These are phyloP conservation scores for Podosphaera fusca DNA, from an alignment of 2,329 filamentous ascomycete genomes.

Conservation along the genomic window DNA sequence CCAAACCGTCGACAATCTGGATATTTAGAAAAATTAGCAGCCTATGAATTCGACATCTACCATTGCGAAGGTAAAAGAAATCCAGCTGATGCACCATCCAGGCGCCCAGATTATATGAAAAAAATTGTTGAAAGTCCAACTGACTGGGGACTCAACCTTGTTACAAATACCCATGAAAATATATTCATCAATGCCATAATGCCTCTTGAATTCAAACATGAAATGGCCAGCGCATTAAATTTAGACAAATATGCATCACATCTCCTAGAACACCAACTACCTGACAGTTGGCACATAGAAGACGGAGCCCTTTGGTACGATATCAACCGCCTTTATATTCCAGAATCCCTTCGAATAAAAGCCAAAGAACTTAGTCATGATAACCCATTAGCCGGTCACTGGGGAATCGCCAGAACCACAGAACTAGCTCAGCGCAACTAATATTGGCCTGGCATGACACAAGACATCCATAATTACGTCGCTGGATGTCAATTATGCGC, in stretches of 20 bases:
- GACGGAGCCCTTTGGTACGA: background rate
- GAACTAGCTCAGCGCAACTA: background rate
- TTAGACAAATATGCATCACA: background rate
- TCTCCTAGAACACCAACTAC: background rate
- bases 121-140: background rate
- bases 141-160: background rate
- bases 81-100: background rate
- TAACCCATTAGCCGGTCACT: background rate
- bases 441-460: background rate
- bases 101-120: background rate
- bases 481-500: background rate
- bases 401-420: background rate
- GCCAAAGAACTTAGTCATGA: conserved; percentile 1
- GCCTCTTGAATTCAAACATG: background rate
- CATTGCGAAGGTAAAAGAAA: background rate
- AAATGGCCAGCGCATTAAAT: background rate
- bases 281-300: background rate
- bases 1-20: background rate
- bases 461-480: background rate
- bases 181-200: background rate
- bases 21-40: background rate
- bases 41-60: background rate
- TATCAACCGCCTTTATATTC: background rate
- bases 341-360: conserved; percentile 1
- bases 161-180: background rate